A percentile compares a stretch with the other conserved stretches of the same genome.
phyloP scores from a whole-genome alignment of 257 asterid genomes.

The Plantago major region DNA sequence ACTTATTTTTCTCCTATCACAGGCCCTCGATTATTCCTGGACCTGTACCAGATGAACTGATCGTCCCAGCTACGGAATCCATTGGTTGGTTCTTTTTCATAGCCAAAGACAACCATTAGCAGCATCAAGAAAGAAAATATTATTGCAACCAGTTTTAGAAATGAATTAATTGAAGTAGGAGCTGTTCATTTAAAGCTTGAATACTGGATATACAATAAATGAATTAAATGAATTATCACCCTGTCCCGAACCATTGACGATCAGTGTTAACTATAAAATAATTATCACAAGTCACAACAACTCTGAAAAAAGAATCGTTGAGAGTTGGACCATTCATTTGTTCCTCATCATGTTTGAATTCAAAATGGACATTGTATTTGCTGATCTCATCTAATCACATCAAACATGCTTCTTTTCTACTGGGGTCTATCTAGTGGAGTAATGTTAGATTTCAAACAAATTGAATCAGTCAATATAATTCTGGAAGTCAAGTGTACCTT shows the following conservation, averaged over 20 bases:
- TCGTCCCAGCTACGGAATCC: conserved; percentile 73
- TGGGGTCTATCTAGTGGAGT: too few relatives aligned
- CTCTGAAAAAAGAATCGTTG: background rate
- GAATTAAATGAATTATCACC: too few relatives aligned
- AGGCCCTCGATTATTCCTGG: conserved; percentile 96
- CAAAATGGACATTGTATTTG: background rate
- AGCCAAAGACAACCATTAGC: background rate
- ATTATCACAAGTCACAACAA: too few relatives aligned
- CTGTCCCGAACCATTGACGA: too few relatives aligned
- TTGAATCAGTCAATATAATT: background rate
- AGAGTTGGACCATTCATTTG: background rate
- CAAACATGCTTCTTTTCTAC: background rate
- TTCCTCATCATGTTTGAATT: background rate
- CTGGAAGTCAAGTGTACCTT: background rate
- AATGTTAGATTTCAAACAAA: background rate
- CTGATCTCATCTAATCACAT: background rate
- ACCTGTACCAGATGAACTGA: conserved; percentile 88
- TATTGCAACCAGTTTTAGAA: background rate
- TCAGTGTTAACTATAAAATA: too few relatives aligned
- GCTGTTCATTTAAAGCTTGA: background rate
- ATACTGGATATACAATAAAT: too few relatives aligned
- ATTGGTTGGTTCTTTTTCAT: conserved; percentile 47
- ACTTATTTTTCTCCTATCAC: conserved; percentile 15
- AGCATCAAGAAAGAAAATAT: background rate
- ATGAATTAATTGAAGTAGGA: background rate